These are phyloP conservation scores for Madurella mycetomatis DNA, from an alignment of 2,329 filamentous ascomycete species.

Conservation along the genomic window DNA sequence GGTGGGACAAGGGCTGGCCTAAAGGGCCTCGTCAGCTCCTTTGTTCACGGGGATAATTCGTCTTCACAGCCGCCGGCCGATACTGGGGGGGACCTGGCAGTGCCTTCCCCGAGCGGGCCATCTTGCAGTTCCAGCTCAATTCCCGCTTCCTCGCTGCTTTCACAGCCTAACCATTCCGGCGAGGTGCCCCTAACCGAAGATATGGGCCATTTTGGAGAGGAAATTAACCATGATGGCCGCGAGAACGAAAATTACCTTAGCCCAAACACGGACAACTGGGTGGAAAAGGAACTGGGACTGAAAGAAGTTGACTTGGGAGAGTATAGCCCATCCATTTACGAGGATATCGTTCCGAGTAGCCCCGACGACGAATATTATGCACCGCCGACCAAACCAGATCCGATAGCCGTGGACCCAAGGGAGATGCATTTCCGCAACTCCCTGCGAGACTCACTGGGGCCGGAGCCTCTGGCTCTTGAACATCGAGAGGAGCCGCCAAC, in stretches of 20 bases:
- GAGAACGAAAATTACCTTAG: no score
- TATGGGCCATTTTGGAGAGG: no score
- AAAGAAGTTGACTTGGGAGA: neutral
- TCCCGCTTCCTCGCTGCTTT: slow-evolving; percentile 15
- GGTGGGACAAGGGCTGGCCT: no score
- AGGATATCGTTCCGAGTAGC: neutral
- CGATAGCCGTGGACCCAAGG: neutral
- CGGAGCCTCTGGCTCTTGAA: neutral
- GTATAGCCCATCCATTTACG: neutral
- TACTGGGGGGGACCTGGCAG: neutral
- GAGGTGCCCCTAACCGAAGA: neutral
- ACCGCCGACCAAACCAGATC: neutral
- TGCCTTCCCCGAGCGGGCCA: neutral
- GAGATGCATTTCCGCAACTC: neutral
- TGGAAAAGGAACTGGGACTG: neutral
- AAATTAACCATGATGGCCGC: no score
- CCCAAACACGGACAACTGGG: no score
- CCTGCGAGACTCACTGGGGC: neutral
- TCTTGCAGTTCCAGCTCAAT: slow-evolving; percentile 8
- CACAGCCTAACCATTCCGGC: slow-evolving; percentile 2
- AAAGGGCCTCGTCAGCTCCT: no score
- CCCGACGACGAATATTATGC: neutral
- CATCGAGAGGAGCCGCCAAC: neutral
- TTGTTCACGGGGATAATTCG: neutral
- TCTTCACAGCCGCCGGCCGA: neutral